Base-by-base conservation (phyloP, 352 stramenopile genomes). In the Pythium vanterpoolii region DNA sequence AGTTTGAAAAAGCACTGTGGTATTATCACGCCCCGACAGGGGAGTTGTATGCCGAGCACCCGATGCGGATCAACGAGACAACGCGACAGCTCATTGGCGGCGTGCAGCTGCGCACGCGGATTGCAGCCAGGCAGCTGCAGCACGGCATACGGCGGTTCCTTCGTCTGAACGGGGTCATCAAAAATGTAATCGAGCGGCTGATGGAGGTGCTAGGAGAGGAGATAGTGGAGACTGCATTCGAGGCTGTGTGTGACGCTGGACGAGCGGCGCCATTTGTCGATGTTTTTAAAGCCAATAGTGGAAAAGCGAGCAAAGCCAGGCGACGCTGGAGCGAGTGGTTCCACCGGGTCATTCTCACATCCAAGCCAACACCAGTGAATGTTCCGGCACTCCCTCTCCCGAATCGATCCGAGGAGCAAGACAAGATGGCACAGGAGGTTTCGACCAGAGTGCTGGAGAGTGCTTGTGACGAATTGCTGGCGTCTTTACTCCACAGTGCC, bases 1-100 rank as follows among this genome's bases (percentile, higher is more conserved):
- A 86, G 53, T 87, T 83, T 55, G 72, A 64, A 4, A 77, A 83
- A 52, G 69, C 60, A n/a, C 45, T 87, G 0, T 89, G 76, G 77
- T 89, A 83, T 31, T 86, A 83, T 39, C 68, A 89, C 58, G 67
- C 74, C 6, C 46, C 68, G 0, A 72, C 66, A 0, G 40, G 42
- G 16, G 38, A 60, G 16, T 50, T 89, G 45, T 76, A 64, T 11
- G 79, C 79, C 0, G 72, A 86, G 28, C 79, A 89, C 64, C 79
- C 79, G 13, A 74, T 87, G 54, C 79, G 77, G 19, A 78, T 56
- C 23, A 74, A 76, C 27, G 64, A 62, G 23, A 68, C 74, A 42
- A 76, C 73, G 23, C 69, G 68, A 10, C 33, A 71, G 27, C 47
- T 89, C 14, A 75, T 89, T n/a, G 63, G 72, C 4, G 56, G 45